Conservation (phyloP, 2,329 filamentous ascomycete species). For the Xylaria arbuscula region DNA sequence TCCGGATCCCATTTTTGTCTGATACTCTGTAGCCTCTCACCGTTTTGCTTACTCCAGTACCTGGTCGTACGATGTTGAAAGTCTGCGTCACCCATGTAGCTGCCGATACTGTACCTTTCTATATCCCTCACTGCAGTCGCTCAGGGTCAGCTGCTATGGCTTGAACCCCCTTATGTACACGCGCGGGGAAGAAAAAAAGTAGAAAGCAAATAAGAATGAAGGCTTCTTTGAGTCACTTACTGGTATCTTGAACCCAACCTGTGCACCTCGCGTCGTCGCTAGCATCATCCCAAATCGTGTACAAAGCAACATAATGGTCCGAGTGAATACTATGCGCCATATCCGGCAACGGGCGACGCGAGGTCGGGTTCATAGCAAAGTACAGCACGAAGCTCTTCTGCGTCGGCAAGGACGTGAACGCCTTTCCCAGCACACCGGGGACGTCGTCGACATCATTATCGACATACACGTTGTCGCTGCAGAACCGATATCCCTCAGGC, state of each 20-base stretch:
- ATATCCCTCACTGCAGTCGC: constrained; percentile 49
- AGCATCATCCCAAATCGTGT: constrained; percentile 61
- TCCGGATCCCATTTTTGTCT: constrained; percentile 57
- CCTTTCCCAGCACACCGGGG: constrained; percentile 55
- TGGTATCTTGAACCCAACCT: constrained; percentile 57
- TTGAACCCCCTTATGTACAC: background rate
- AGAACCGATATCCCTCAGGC: constrained; percentile 61
- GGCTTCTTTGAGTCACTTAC: background rate
- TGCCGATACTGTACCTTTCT: constrained; percentile 57
- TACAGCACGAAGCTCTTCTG: constrained; percentile 60
- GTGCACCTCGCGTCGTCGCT: constrained; percentile 58
- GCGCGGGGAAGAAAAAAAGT: background rate
- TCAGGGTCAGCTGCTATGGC: background rate
- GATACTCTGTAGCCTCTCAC: constrained; percentile 56
- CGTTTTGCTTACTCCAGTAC: constrained; percentile 61
- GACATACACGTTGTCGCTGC: constrained; percentile 63
- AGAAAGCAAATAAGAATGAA: background rate
- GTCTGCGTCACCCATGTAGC: constrained; percentile 67
- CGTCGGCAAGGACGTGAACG: constrained; percentile 61
- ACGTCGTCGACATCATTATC: constrained; percentile 59
- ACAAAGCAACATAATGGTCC: constrained; percentile 67
- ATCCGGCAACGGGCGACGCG: constrained; percentile 55
- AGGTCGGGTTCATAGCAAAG: constrained; percentile 63
- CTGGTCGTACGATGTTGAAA: constrained; percentile 59
- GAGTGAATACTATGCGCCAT: constrained; percentile 67